These are phyloP conservation scores for Coccomyxa sp. DNA, from an alignment of 139 green algal genomes.

Conservation along the genomic window DNA sequence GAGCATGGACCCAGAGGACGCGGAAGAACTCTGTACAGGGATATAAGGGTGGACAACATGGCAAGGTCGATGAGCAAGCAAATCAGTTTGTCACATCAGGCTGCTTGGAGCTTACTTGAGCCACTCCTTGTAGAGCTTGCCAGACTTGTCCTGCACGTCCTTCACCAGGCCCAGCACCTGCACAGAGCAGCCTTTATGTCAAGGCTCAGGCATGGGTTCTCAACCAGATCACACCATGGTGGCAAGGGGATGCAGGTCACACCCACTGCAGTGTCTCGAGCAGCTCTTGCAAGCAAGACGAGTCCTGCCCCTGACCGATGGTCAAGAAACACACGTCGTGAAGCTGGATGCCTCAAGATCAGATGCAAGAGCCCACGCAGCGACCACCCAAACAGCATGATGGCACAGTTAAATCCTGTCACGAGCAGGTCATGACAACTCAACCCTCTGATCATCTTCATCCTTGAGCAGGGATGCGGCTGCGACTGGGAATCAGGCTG, in stretches of 20 bases:
- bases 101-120: conserved; percentile 34
- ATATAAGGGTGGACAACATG: too few relatives aligned
- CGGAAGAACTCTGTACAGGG: too few relatives aligned
- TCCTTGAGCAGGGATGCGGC: too few relatives aligned
- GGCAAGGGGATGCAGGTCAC: not conserved
- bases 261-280: not conserved
- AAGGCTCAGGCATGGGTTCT: not conserved
- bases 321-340: too few relatives aligned
- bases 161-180: conserved; percentile 49
- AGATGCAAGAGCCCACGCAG: too few relatives aligned
- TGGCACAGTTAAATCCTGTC: too few relatives aligned
- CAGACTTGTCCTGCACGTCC: conserved; percentile 68
- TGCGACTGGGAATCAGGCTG: too few relatives aligned
- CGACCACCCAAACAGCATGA: too few relatives aligned
- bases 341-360: too few relatives aligned
- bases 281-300: not conserved
- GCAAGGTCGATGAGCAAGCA: not conserved
- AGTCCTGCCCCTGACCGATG: not conserved
- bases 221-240: not conserved
- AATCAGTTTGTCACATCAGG: not conserved
- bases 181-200: not conserved
- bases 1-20: too few relatives aligned
- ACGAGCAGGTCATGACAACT: too few relatives aligned
- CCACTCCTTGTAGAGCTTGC: conserved; percentile 89
- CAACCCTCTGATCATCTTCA: too few relatives aligned